Base-by-base conservation (phyloP, 164 flowering plant genomes). In the Pachysandra terminalis region DNA sequence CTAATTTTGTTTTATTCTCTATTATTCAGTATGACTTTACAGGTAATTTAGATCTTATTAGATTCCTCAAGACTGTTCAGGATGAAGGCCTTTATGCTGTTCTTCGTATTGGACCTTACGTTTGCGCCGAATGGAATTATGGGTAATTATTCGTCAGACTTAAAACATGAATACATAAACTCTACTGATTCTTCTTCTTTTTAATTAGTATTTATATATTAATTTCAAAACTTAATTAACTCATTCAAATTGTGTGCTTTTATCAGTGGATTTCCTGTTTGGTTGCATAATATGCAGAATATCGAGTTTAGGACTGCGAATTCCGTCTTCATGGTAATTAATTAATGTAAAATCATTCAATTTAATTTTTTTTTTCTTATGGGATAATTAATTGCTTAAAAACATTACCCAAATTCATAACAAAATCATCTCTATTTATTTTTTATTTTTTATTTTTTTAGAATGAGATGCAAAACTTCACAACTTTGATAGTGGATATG, bases 31-130 rank as follows among this genome's bases (percentile, higher is more conserved):
- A 74, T 63, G 68, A 78, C 23, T 78, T 78, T 54, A 9, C 56
- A 15, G 78, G 75, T n/a, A 71, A 66, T 28, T 24, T 41, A 0
- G 75, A 78, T 21, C 73, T 78, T 6, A 64, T 74, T 2, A 60
- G 63, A 37, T 78, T 78, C 35, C 25, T 74, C 8, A 74, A 73
- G n/a, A 64, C 75, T 19, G 48, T 78, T 0, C 71, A 71, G 19
- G 61, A 40, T 3, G 67, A 40, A 17, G 75, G 75, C 1, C 59
- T 78, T 6, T 68, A 74, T 61, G 70, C 71, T 2, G 53, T 71
- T 51, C 78, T 78, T 45, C 62, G 81, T 6, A 78, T 77, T 32
- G 80, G 80, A 21, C 80, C 80, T 23, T 76, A 72, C 56, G 67
- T 66, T 19, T 76, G 79, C 48, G 80, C 72, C 0, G 77, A 77